phyloP scores from a whole-genome alignment of 1,284 basidiomycete species.

The Termitomyces sp. region DNA sequence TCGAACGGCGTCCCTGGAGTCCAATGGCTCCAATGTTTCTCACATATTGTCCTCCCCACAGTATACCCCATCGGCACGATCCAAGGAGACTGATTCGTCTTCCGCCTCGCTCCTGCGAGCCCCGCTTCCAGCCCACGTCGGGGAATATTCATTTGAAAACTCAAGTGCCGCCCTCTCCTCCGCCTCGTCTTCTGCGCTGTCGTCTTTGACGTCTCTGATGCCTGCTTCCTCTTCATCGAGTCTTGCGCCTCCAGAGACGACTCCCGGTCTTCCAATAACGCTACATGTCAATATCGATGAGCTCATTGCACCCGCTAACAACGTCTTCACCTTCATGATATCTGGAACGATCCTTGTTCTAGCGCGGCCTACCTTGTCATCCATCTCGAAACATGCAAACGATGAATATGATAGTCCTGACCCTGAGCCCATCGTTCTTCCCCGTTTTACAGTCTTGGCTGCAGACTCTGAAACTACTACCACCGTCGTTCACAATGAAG shows the following conservation, averaged over 20 bases:
- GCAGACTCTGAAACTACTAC: constrained; percentile 56
- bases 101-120: constrained; percentile 63
- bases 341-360: constrained; percentile 59
- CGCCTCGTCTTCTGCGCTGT: constrained; percentile 47
- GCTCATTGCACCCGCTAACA: constrained; percentile 57
- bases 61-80: constrained; percentile 18
- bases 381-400: constrained; percentile 22
- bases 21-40: constrained; percentile 34
- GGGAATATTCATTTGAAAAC: constrained; percentile 71
- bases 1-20: constrained; percentile 48
- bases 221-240: constrained; percentile 30
- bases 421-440: constrained; percentile 49
- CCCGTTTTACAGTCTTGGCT: constrained; percentile 63
- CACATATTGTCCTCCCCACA: constrained; percentile 20
- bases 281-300: constrained; percentile 77
- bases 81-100: constrained; percentile 36
- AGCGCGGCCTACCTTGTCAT: constrained; percentile 33
- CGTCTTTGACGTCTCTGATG: constrained; percentile 53
- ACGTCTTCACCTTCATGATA: constrained; percentile 59
- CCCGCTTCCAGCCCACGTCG: constrained; percentile 58
- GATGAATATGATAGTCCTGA: constrained; percentile 33
- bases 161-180: constrained; percentile 32
- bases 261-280: constrained; percentile 56
- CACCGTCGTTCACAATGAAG: constrained; percentile 54
- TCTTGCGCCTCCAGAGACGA: constrained; percentile 24